A percentile compares a stretch with the other conserved stretches of the same genome.
Conservation (phyloP, 2,329 filamentous ascomycete species). For the Lasiodiplodia theobromae region DNA sequence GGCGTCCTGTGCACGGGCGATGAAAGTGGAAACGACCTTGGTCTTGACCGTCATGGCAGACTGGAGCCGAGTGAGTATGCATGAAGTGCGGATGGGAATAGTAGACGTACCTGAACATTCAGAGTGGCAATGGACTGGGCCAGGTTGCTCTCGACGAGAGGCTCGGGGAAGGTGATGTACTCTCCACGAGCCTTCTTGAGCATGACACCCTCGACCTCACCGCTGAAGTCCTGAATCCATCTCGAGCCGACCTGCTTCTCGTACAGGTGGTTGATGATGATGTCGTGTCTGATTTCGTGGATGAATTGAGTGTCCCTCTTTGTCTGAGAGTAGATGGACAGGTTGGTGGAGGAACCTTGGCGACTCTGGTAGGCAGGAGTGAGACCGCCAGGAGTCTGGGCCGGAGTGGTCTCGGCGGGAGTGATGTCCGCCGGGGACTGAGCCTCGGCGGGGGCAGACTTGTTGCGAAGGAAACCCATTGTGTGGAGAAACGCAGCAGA, state of each 20-base stretch:
- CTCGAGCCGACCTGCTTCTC: slow-evolving; percentile 21
- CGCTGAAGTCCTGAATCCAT: slow-evolving; percentile 28
- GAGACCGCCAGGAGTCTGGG: slow-evolving; percentile 5
- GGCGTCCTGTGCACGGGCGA: slow-evolving; percentile 44
- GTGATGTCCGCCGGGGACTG: slow-evolving; percentile 3
- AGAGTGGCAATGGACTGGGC: slow-evolving; percentile 27
- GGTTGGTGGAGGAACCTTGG: slow-evolving; percentile 13
- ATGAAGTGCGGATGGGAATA: too few relatives aligned
- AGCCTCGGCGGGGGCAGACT: neutral
- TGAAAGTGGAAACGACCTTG: slow-evolving; percentile 26
- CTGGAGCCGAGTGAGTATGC: neutral
- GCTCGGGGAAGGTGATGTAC: slow-evolving; percentile 23
- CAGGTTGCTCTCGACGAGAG: slow-evolving; percentile 8
- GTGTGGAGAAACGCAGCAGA: neutral
- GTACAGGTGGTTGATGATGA: slow-evolving; percentile 30
- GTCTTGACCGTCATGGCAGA: slow-evolving; percentile 26
- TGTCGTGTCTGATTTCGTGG: slow-evolving; percentile 27
- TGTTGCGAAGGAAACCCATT: neutral
- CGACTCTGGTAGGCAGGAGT: slow-evolving; percentile 25
- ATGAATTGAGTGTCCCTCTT: slow-evolving; percentile 25
- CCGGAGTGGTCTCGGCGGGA: neutral
- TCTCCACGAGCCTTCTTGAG: slow-evolving; percentile 28
- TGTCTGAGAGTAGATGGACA: slow-evolving; percentile 18
- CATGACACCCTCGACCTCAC: slow-evolving; percentile 21
- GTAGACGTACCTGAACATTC: slow-evolving; percentile 22